phyloP scores from a whole-genome alignment of 805 yeast genomes.

The Lipomyces oligophaga region DNA sequence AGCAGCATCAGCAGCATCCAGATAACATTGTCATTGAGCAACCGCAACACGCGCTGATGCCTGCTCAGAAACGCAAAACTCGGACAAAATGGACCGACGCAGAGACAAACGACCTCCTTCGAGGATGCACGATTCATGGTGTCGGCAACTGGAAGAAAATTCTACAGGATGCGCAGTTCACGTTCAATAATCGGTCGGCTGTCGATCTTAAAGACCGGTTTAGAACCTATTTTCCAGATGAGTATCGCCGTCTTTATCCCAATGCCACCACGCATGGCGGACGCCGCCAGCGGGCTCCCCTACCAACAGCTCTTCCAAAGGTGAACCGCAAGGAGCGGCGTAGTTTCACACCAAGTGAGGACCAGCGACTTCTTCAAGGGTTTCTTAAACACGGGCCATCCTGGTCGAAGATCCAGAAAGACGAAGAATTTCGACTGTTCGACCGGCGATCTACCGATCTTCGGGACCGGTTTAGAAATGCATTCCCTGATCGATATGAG shows the following conservation, averaged over 20 bases:
- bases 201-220: slow-evolving; percentile 45
- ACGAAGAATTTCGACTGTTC: slow-evolving; percentile 38
- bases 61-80: slow-evolving; percentile 27
- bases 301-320: slow-evolving; percentile 37
- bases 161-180: slow-evolving; percentile 40
- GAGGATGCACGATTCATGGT: slow-evolving; percentile 40
- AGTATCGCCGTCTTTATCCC: slow-evolving; percentile 44
- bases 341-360: slow-evolving; percentile 43
- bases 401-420: slow-evolving; percentile 46
- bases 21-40: slow-evolving; percentile 8
- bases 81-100: slow-evolving; percentile 41
- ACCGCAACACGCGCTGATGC: slow-evolving; percentile 4
- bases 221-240: slow-evolving; percentile 46
- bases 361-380: slow-evolving; percentile 42
- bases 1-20: slow-evolving; percentile 11
- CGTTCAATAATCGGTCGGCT: slow-evolving; percentile 44
- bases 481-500: slow-evolving; percentile 44
- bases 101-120: slow-evolving; percentile 43
- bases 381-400: slow-evolving; percentile 44
- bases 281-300: slow-evolving; percentile 27
- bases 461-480: slow-evolving; percentile 45
- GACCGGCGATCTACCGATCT: slow-evolving; percentile 45
- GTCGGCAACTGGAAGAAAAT: slow-evolving; percentile 48
- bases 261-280: slow-evolving; percentile 45
- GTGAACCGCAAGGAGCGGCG: slow-evolving; percentile 45